phyloP scores from a whole-genome alignment of 2,329 filamentous ascomycete species.

The Tolypocladium paradoxum region DNA sequence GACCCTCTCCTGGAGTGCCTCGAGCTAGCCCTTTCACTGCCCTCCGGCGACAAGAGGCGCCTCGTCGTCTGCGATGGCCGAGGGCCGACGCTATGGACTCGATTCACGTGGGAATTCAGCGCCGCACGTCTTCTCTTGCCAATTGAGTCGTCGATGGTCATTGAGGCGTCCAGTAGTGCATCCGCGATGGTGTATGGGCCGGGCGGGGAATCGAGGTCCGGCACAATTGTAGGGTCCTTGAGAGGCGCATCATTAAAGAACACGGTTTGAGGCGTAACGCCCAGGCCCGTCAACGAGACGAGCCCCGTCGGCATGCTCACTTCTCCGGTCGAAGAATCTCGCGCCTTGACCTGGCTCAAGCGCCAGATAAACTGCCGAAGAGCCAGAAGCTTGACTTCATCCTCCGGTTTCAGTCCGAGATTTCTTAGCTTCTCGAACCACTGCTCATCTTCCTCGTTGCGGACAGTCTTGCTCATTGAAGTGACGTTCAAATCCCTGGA shows the following conservation, averaged over 20 bases:
- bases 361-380: conserved; percentile 88
- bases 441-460: conserved; percentile 86
- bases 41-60: conserved; percentile 20
- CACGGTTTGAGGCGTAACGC: conserved; percentile 76
- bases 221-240: conserved; percentile 24
- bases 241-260: conserved; percentile 75
- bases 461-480: conserved; percentile 52
- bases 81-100: conserved; percentile 26
- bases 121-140: conserved; percentile 41
- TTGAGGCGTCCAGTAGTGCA: conserved; percentile 82
- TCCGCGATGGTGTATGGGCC: conserved; percentile 73
- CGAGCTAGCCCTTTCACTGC: conserved; percentile 19
- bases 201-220: conserved; percentile 18
- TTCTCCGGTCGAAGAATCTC: conserved; percentile 30
- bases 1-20: conserved; percentile 26
- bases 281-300: conserved; percentile 62
- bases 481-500: conserved; percentile 45
- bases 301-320: conserved; percentile 29
- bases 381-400: conserved; percentile 81
- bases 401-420: conserved; percentile 69
- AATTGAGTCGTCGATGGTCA: conserved; percentile 64
- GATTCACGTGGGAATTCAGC: conserved; percentile 37
- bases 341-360: conserved; percentile 59
- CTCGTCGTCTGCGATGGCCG: conserved; percentile 11
- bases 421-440: conserved; percentile 82